Conservation (phyloP, 495 filamentous ascomycete species). For the Neurospora sp. region DNA sequence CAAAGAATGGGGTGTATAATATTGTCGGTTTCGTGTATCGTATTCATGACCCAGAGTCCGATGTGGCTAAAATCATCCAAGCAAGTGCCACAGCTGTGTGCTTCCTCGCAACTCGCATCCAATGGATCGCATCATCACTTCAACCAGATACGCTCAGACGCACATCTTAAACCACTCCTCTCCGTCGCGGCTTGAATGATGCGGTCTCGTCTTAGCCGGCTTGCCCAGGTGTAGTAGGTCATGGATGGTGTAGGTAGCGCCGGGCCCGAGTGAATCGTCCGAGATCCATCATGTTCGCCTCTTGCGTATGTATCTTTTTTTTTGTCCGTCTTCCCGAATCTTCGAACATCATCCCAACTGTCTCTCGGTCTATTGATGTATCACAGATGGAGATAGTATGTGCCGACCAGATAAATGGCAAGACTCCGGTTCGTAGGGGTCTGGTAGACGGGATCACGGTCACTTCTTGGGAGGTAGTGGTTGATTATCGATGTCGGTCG, state of each 20-base stretch:
- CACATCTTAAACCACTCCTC: background rate
- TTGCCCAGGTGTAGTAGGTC: background rate
- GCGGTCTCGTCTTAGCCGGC: too few relatives aligned
- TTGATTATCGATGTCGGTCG: constrained; percentile 7
- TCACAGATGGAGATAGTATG: background rate
- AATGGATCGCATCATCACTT: background rate
- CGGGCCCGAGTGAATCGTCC: background rate
- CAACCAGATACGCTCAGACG: background rate
- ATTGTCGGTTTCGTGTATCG: background rate
- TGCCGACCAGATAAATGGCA: background rate
- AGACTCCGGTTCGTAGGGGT: background rate
- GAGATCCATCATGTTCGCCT: background rate
- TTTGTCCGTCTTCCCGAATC: background rate
- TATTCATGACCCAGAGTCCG: background rate
- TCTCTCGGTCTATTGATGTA: background rate
- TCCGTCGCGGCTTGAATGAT: background rate
- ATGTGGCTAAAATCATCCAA: background rate
- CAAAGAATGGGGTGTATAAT: background rate
- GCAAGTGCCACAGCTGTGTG: background rate
- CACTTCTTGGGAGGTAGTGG: constrained; percentile 11
- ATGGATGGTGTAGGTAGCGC: background rate
- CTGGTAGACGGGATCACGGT: background rate
- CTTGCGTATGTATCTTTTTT: background rate
- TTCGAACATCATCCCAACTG: background rate
- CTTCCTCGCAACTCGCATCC: background rate